Evolutionary conservation across 2,329 filamentous ascomycete genomes (phyloP).

Genomic region (Cyphellophora europaea): DNA sequence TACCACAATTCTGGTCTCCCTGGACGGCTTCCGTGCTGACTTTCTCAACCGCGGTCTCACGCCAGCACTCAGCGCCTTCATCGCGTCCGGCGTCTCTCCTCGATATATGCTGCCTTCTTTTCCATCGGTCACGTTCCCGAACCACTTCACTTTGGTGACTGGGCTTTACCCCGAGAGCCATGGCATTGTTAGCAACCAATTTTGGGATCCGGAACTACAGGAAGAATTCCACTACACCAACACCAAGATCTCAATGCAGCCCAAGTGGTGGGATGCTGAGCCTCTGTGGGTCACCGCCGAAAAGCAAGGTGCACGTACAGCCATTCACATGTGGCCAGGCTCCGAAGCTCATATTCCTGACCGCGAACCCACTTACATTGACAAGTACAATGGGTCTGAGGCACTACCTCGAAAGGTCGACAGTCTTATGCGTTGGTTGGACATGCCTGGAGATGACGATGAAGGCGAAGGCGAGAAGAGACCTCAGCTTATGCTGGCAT

Average conservation of each 20-base stretch:
- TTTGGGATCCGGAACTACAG: constrained; percentile 72
- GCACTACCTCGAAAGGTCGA: constrained; percentile 64
- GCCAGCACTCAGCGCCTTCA: constrained; percentile 67
- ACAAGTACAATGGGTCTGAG: constrained; percentile 76
- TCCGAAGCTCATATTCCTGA: constrained; percentile 75
- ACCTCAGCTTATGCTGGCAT: constrained; percentile 86
- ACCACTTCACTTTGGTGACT: constrained; percentile 89
- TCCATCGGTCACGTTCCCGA: constrained; percentile 91
- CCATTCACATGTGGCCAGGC: constrained; percentile 98
- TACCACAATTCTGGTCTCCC: constrained; percentile 85
- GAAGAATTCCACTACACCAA: constrained; percentile 86
- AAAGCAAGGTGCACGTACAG: constrained; percentile 64
- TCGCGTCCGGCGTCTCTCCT: constrained; percentile 77
- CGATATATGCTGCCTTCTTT: constrained; percentile 91
- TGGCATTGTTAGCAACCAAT: constrained; percentile 86
- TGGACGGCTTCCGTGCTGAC: constrained; percentile 93
- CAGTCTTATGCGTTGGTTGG: constrained; percentile 72
- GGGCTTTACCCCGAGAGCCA: constrained; percentile 89
- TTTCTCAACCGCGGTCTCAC: constrained; percentile 79
- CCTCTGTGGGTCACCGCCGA: constrained; percentile 93
- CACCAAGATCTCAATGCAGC: constrained; percentile 60
- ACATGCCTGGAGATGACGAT: constrained; percentile 65
- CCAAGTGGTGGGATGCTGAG: constrained; percentile 92
- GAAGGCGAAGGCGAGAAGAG: constrained; percentile 48
- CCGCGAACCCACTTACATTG: constrained; percentile 70